Evolutionary conservation across 1,139 yeast species (phyloP), one percentile per base, ranked within the genome.

Genomic region (Magnusiomyces tetraspermus): DNA sequence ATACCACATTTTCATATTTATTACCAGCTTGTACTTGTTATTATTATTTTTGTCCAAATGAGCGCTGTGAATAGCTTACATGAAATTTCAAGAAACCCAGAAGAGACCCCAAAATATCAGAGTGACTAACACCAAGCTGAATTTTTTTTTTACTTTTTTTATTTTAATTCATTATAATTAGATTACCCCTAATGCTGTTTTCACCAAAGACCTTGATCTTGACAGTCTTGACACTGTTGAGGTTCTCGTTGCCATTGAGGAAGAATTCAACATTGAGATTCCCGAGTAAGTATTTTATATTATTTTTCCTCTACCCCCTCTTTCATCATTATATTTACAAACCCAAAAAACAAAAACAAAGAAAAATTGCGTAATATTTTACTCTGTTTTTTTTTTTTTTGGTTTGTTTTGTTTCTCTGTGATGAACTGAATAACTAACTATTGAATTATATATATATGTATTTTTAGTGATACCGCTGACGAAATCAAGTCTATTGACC

Each of bases 151-250:
- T 22, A 38, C 24, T 4, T 33, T 40, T 22, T 2, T 24, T 40
- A 28, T 46, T n/a, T n/a, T n/a, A 28, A 28, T 28, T 28, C 11
- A 6, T 8, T 11, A 28, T 8, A 28, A 8, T 28, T 28, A 78
- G 63, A 78, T 85, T 61, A 71, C 76, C 24, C 77, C 79, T 51
- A 70, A 71, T 6, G 76, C 89, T 3, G 73, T 82, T n/a, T 85
- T 82, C 68, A 72, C 79, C 53, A 81, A 78, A 60, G 95, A 86
- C 66, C 76, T 86, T 61, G 92, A 90, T 10, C 77, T 85, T 61
- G 95, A 86, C 71, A 82, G 90, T 26, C 79, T 86, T 64, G 95
- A 86, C 64, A 83, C 85, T 40, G 95, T 85, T 53, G 95, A 86
- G 70, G 86, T 86, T 43, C 79, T 86, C 48, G 87, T 86, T 85